Conservation (phyloP, 495 filamentous ascomycete genomes). For the Achaetomiella virescens region DNA sequence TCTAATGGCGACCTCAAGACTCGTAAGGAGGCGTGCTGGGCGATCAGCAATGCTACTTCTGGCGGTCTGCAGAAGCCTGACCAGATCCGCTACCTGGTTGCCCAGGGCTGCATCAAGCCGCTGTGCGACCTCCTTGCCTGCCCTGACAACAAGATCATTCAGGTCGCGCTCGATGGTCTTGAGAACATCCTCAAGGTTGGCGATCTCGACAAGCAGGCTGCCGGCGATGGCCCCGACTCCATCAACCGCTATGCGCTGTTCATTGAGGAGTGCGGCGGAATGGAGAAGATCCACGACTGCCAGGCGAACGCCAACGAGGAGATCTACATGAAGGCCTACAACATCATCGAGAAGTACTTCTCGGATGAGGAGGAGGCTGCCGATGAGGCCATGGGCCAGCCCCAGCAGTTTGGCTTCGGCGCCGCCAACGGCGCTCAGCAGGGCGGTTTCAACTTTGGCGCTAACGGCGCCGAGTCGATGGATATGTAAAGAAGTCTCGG, state of each 20-base stretch:
- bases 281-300: slow-evolving; percentile 99
- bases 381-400: slow-evolving; percentile 53
- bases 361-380: slow-evolving; percentile 91
- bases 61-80: slow-evolving; percentile 98
- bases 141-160: slow-evolving; percentile 99
- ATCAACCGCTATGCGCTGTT: slow-evolving; percentile 97
- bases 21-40: slow-evolving; percentile 99
- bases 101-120: slow-evolving; percentile 92
- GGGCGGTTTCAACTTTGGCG: slow-evolving; percentile 81
- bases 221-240: slow-evolving; percentile 62
- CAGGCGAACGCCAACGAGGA: slow-evolving; percentile 99
- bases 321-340: slow-evolving; percentile 99
- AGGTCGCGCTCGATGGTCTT: slow-evolving; percentile 94
- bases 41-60: slow-evolving; percentile 97
- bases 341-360: slow-evolving; percentile 99
- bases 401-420: slow-evolving; percentile 75
- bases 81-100: slow-evolving; percentile 92
- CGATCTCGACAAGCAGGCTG: slow-evolving; percentile 92
- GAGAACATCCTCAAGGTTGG: slow-evolving; percentile 99
- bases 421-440: slow-evolving; percentile 52
- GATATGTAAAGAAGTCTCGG: slow-evolving; percentile 71
- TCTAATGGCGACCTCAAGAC: slow-evolving; percentile 99
- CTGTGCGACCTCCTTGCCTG: slow-evolving; percentile 93
- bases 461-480: slow-evolving; percentile 90
- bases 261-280: slow-evolving; percentile 97